Conservation (phyloP, 139 green algal species). For the Parachlorella kessleri region DNA sequence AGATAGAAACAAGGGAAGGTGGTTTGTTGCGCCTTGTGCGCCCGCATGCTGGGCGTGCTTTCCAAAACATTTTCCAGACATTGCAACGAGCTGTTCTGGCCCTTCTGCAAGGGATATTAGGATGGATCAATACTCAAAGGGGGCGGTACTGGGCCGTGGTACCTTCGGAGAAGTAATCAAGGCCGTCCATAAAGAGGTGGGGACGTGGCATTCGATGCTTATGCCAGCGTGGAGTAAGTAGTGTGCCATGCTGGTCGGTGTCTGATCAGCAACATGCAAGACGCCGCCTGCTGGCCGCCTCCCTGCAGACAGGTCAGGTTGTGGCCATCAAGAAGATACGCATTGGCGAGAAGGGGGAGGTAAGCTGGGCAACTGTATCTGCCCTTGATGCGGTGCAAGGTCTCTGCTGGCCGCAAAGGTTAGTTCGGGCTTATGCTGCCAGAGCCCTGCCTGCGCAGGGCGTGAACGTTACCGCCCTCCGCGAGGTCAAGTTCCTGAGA, state of each 20-base stretch:
- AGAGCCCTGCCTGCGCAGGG: conserved; percentile 50
- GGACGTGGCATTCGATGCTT: not conserved
- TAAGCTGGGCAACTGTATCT: no score
- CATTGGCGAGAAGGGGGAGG: conserved; percentile 54
- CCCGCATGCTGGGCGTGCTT: not conserved
- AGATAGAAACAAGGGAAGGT: not conserved
- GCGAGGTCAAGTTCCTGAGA: conserved; percentile 91
- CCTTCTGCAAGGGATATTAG: not conserved
- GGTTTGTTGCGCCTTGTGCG: not conserved
- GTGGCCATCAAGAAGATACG: conserved; percentile 93
- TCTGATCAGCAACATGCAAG: not conserved
- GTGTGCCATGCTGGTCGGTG: not conserved
- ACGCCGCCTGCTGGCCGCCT: not conserved
- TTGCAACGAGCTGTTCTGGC: not conserved
- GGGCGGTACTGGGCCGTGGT: conserved; percentile 68
- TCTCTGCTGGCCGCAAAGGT: not conserved
- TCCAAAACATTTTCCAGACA: not conserved
- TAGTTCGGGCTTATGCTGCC: no score
- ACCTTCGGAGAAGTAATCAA: conserved; percentile 82
- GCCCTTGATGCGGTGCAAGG: no score
- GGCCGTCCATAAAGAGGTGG: conserved; percentile 80
- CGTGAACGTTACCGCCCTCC: conserved; percentile 85
- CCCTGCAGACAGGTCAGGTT: conserved; percentile 75
- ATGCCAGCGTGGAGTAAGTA: not conserved
- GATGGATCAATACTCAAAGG: conserved; percentile 83